A percentile compares a stretch with the other conserved stretches of the same genome.
These are phyloP conservation scores for Acorus gramineus DNA, from an alignment of 106 monocot genomes.

Conservation along the genomic window DNA sequence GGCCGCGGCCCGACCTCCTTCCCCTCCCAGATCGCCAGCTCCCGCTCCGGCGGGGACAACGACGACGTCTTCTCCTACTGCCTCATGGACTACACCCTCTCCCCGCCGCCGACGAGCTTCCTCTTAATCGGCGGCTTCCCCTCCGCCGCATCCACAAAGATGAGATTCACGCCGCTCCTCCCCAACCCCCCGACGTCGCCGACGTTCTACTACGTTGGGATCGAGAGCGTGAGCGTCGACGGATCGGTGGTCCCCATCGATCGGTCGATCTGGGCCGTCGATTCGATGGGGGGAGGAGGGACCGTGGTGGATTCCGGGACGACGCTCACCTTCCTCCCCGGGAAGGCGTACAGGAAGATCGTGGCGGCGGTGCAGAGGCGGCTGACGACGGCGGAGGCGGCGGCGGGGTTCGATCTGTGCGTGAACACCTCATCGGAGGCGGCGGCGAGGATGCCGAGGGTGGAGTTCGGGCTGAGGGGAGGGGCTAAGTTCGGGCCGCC, in stretches of 20 bases:
- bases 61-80: conserved; percentile 39
- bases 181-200: conserved; percentile 29
- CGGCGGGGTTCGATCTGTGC: conserved; percentile 33
- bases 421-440: conserved; percentile 10
- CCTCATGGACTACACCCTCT: conserved; percentile 37
- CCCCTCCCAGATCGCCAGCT: conserved; percentile 20
- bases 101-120: conserved; percentile 39
- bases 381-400: not conserved
- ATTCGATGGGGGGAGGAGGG: conserved; percentile 28
- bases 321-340: conserved; percentile 33
- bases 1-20: conserved; percentile 45
- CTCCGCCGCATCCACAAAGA: not conserved
- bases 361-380: conserved; percentile 16
- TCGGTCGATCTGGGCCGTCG: conserved; percentile 21
- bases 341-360: conserved; percentile 23
- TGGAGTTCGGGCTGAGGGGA: conserved; percentile 14
- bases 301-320: conserved; percentile 45
- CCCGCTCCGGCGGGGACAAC: not conserved
- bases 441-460: conserved; percentile 13
- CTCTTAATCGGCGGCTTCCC: conserved; percentile 25
- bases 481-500: conserved; percentile 27
- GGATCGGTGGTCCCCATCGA: conserved; percentile 12
- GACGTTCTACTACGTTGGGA: conserved; percentile 32
- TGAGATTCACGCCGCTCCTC: conserved; percentile 27
- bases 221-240: conserved; percentile 21